Evolutionary conservation across 768 basidiomycete genomes (phyloP), one percentile per base, ranked within the genome.

Genomic region (Mycena galericulata): DNA sequence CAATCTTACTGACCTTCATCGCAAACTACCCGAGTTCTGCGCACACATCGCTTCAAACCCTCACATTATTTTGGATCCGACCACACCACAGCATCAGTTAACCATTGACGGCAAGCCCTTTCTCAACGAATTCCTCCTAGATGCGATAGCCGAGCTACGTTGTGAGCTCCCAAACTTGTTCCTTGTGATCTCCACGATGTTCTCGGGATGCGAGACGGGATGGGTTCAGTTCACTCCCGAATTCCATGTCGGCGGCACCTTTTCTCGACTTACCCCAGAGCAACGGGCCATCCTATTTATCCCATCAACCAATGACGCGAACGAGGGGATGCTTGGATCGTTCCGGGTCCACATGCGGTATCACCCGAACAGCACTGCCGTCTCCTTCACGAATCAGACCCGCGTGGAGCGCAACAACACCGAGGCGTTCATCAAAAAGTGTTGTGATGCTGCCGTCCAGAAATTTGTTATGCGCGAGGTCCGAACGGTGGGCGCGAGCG

Each of bases 211-310:
- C 27, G 53, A 38, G 17, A 26, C 7, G 7, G 62, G 62, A 11
- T 64, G 62, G 62, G 30, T 40, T 11, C 49, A 34, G 2, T 64
- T 64, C 24, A 64, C 43, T 15, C 49, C 49, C 7, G 62, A 64
- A 20, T 64, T 64, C 41, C 40, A 32, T 27, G n/a, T 45, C 29
- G 53, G 62, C 18, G 62, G 62, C 9, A 53, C 62, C 7, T 64
- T 64, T 27, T 49, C 51, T 32, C 34, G 20, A 2, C 53, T 64
- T 3, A 64, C 62, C n/a, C 36, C 50, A 30, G 20, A 18, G 53
- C 62, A 64, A 32, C 53, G 36, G 24, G 30, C 32, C 1, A 41
- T 34, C 1, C 41, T 64, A 1, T 30, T 41, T 17, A 53, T 64
- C n/a, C 62, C 53, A 3, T 22, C 50, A 11, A 54, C 62, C 4